phyloP scores from a whole-genome alignment of 2,329 filamentous ascomycete genomes.

The Furcasterigmium sp. region DNA sequence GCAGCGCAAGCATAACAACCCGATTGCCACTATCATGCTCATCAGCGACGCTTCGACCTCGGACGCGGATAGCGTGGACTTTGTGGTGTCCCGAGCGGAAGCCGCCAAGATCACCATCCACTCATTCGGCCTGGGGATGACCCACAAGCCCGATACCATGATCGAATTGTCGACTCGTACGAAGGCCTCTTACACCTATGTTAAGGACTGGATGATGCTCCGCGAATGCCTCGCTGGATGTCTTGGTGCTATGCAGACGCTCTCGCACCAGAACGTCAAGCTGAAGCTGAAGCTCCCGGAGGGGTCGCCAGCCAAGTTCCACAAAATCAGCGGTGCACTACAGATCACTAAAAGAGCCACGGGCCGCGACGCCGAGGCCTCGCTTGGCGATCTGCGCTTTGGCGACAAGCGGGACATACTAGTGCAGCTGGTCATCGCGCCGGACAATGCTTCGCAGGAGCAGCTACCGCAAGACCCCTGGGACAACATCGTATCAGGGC shows the following conservation, averaged over 20 bases:
- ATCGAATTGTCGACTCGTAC: slow-evolving; percentile 93
- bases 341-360: slow-evolving; percentile 96
- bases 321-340: slow-evolving; percentile 94
- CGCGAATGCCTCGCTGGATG: slow-evolving; percentile 93
- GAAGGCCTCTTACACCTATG: slow-evolving; percentile 95
- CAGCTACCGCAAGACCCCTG: slow-evolving; percentile 88
- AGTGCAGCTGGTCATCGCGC: slow-evolving; percentile 87
- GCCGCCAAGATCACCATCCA: slow-evolving; percentile 97
- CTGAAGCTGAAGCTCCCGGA: slow-evolving; percentile 90
- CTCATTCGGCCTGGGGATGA: slow-evolving; percentile 92
- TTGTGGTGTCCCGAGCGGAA: slow-evolving; percentile 93
- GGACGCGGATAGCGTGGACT: slow-evolving; percentile 92
- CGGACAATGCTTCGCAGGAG: slow-evolving; percentile 78
- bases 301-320: slow-evolving; percentile 94
- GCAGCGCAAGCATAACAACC: slow-evolving; percentile 94
- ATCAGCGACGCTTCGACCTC: slow-evolving; percentile 97
- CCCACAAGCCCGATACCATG: slow-evolving; percentile 98
- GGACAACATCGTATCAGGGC: slow-evolving; percentile 93
- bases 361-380: slow-evolving; percentile 88
- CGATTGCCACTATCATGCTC: slow-evolving; percentile 88
- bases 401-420: slow-evolving; percentile 92
- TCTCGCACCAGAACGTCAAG: slow-evolving; percentile 98
- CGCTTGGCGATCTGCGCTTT: slow-evolving; percentile 86
- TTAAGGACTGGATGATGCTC: slow-evolving; percentile 99
- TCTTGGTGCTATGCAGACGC: slow-evolving; percentile 82